phyloP scores from a whole-genome alignment of 495 filamentous ascomycete genomes.

The Massariosphaeria phaeospora region DNA sequence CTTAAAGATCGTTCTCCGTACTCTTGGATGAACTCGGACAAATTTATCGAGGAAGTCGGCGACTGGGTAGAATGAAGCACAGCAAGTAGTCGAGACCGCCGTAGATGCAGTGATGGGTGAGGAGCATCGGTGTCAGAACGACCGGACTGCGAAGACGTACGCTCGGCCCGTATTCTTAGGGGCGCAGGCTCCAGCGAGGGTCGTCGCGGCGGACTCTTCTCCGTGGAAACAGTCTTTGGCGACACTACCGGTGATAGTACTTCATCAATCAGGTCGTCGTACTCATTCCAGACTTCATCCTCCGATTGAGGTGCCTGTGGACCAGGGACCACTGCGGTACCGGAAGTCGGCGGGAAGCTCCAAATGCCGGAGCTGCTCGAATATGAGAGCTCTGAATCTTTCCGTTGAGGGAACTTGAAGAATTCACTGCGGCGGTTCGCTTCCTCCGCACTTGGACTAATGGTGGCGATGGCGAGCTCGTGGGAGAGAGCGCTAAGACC shows the following conservation, averaged over 20 bases:
- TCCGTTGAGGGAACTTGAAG: slow-evolving; percentile 65
- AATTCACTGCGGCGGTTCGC: slow-evolving; percentile 50
- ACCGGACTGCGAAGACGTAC: slow-evolving; percentile 21
- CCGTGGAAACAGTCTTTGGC: background rate
- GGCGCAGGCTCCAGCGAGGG: slow-evolving; percentile 18
- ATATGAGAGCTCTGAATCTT: slow-evolving; percentile 63
- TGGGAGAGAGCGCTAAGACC: slow-evolving; percentile 26
- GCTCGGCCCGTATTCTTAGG: slow-evolving; percentile 9
- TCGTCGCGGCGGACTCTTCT: background rate
- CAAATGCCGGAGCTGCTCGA: slow-evolving; percentile 64
- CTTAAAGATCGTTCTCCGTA: slow-evolving; percentile 48
- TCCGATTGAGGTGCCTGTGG: slow-evolving; percentile 57
- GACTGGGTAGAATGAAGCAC: slow-evolving; percentile 34
- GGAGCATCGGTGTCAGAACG: slow-evolving; percentile 15
- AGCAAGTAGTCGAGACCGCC: slow-evolving; percentile 31
- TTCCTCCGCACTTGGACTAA: slow-evolving; percentile 27
- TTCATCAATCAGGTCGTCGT: slow-evolving; percentile 81
- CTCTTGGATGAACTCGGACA: slow-evolving; percentile 50
- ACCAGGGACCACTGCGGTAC: slow-evolving; percentile 59
- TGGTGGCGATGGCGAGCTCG: slow-evolving; percentile 22
- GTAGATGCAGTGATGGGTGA: slow-evolving; percentile 28
- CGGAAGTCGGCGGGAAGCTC: slow-evolving; percentile 45
- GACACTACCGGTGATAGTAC: slow-evolving; percentile 49
- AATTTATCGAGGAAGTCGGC: slow-evolving; percentile 50
- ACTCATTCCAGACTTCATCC: slow-evolving; percentile 94